Evolutionary conservation across 768 basidiomycete species (phyloP).

Genomic region (Podaxis sp.): DNA sequence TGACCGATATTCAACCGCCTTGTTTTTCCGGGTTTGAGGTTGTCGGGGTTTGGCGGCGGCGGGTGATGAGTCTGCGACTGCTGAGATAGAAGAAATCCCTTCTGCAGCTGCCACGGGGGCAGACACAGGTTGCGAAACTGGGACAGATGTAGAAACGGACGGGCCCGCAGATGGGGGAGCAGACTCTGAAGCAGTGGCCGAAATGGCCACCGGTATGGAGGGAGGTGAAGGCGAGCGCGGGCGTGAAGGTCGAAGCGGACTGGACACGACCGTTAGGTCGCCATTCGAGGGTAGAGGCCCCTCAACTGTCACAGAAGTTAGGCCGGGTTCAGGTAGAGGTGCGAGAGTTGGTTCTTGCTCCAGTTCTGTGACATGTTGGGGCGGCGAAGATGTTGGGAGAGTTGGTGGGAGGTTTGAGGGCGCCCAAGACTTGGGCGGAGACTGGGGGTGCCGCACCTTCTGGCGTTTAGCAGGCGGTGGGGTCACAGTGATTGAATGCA

Average conservation of each 20-base stretch:
- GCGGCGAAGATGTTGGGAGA: not conserved
- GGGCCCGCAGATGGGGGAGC: not conserved
- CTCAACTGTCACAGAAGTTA: not conserved
- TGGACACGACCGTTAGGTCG: not conserved
- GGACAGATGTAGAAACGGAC: not conserved
- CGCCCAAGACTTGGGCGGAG: not conserved
- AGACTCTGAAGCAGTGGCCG: not conserved
- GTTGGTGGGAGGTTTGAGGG: not conserved
- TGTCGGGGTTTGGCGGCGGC: conserved; percentile 19
- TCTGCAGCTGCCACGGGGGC: not conserved
- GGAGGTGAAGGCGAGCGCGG: not conserved
- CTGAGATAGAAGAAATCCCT: not conserved
- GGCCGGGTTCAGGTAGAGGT: conserved; percentile 2
- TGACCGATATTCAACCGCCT: conserved; percentile 1
- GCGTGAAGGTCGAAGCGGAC: conserved; percentile 17
- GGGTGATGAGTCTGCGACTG: not conserved
- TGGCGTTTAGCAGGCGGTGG: conserved; percentile 3
- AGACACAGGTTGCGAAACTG: not conserved
- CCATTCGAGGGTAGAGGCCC: not conserved
- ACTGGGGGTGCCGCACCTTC: not conserved
- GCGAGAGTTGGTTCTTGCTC: conserved; percentile 6
- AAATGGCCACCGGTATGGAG: not conserved
- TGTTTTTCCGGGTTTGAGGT: conserved; percentile 13
- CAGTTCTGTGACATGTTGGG: not conserved
- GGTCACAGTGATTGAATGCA: not conserved